These are phyloP conservation scores for Linderniella brevidens DNA, from an alignment of 257 asterid species.

Conservation along the genomic window DNA sequence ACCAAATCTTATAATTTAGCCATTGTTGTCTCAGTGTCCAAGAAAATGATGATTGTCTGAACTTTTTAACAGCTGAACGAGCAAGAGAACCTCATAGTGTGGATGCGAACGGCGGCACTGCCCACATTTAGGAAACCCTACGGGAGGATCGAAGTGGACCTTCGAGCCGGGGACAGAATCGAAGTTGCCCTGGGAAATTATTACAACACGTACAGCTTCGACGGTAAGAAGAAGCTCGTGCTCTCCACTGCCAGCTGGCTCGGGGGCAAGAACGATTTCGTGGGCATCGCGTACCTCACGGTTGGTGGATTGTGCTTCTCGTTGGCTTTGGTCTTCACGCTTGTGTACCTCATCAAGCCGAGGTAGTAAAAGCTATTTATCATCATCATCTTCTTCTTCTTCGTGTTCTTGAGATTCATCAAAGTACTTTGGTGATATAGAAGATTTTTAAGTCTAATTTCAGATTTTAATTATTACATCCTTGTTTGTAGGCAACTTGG, in stretches of 20 bases:
- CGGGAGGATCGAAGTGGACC: conserved; percentile 63
- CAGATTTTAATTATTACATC: conserved; percentile 2
- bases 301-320: conserved; percentile 65
- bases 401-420: too few species aligned
- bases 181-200: conserved; percentile 32
- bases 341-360: conserved; percentile 55
- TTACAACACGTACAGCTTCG: conserved; percentile 70
- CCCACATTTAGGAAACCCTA: conserved; percentile 74
- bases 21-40: too few species aligned
- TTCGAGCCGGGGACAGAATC: conserved; percentile 28
- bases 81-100: conserved; percentile 75
- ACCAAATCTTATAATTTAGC: too few species aligned
- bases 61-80: conserved; percentile 36
- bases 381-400: too few species aligned
- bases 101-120: conserved; percentile 92
- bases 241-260: conserved; percentile 87
- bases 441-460: neutral
- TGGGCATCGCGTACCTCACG: conserved; percentile 70
- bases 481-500: conserved; percentile 66
- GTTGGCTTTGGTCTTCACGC: conserved; percentile 44
- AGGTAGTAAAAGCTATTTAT: conserved; percentile 37
- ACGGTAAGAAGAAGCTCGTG: conserved; percentile 78
- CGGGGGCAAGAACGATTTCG: conserved; percentile 72
- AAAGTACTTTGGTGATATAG: neutral
- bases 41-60: neutral